These are phyloP conservation scores for Lineolata rhizophorae DNA, from an alignment of 495 filamentous ascomycete genomes.

Conservation along the genomic window DNA sequence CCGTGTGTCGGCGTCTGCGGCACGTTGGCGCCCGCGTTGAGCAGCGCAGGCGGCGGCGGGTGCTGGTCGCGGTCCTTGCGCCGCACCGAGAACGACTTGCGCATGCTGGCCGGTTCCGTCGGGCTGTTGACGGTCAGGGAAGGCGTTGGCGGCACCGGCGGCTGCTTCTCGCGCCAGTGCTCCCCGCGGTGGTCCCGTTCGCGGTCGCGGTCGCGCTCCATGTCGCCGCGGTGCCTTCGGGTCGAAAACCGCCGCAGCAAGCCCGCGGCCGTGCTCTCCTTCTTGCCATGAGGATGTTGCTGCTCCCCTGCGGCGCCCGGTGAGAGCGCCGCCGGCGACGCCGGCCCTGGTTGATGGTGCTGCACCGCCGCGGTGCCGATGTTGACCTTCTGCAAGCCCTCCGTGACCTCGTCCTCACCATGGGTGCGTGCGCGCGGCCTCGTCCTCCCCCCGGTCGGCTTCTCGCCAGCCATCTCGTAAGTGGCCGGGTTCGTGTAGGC, in stretches of 20 bases:
- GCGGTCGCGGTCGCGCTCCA: constrained; percentile 20
- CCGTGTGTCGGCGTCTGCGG: no score
- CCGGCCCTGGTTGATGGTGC: no score
- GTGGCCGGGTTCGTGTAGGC: constrained; percentile 70
- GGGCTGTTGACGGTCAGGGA: constrained; percentile 53
- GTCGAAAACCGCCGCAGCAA: constrained; percentile 83
- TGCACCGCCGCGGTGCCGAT: constrained; percentile 24
- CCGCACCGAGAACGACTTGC: constrained; percentile 64
- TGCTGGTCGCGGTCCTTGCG: constrained; percentile 20
- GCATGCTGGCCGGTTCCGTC: constrained; percentile 28
- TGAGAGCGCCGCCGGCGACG: constrained; percentile 35
- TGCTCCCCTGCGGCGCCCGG: no score
- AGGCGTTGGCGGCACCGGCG: no score
- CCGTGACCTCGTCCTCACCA: constrained; percentile 77
- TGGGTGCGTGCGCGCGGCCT: constrained; percentile 79
- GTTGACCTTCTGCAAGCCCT: constrained; percentile 42
- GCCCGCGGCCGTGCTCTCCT: constrained; percentile 73
- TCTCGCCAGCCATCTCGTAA: constrained; percentile 69
- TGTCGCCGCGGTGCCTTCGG: constrained; percentile 31
- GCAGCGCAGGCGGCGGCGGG: no score
- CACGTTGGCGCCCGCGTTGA: no score
- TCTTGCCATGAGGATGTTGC: no score
- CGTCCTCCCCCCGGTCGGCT: constrained; percentile 51
- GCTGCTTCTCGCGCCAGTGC: no score
- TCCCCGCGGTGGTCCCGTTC: constrained; percentile 33